Evolutionary conservation across 768 basidiomycete genomes (phyloP).

Genomic region (Lactifluus volemus): DNA sequence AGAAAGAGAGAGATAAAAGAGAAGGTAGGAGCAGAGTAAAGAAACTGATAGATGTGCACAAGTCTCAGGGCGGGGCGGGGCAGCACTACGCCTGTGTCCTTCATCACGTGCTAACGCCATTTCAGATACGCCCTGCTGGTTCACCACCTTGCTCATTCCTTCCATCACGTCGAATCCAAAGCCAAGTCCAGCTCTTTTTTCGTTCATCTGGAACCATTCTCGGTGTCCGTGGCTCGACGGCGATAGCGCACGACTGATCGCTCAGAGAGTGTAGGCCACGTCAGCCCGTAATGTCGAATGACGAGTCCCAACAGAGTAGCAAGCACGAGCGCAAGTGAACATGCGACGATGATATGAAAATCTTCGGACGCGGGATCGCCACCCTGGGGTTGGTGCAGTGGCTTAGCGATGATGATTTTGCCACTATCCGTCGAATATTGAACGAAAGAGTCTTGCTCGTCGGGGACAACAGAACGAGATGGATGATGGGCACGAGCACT

Average conservation of each 20-base stretch:
- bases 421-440: not conserved
- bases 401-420: slow-evolving; percentile 1
- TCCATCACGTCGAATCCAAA: not conserved
- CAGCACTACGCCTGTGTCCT: not conserved
- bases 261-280: not conserved
- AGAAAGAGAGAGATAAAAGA: slow-evolving; percentile 2
- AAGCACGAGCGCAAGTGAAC: slow-evolving; percentile 8
- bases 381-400: not conserved
- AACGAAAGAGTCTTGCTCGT: not conserved
- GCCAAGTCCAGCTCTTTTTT: not conserved
- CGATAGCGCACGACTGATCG: not conserved
- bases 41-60: not conserved
- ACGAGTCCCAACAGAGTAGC: slow-evolving; percentile 3
- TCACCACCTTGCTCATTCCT: not conserved
- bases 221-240: not conserved
- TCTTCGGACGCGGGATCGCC: not conserved
- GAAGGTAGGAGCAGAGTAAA: not conserved
- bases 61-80: not conserved
- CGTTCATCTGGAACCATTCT: not conserved
- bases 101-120: slow-evolving; percentile 5
- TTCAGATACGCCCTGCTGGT: slow-evolving; percentile 4
- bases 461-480: not conserved
- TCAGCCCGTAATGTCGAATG: slow-evolving; percentile 12
- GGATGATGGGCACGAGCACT: not conserved
- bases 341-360: slow-evolving; percentile 13